Conservation (phyloP, 2,329 filamentous ascomycete genomes). For the Acarospora socialis region DNA sequence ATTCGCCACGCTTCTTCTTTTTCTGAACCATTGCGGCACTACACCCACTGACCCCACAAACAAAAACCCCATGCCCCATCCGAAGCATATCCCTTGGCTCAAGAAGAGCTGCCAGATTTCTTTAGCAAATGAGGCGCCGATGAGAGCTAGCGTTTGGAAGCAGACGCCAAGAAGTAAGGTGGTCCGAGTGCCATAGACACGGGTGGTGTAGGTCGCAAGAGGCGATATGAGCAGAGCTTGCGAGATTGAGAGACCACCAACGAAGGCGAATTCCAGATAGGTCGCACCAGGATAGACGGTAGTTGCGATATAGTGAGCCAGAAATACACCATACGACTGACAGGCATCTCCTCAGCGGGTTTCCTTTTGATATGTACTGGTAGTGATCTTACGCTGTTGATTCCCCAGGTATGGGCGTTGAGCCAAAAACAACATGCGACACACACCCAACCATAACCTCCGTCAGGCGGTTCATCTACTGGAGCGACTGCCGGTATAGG, state of each 20-base stretch:
- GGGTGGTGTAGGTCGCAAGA: slow-evolving; percentile 46
- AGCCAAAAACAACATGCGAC: slow-evolving; percentile 30
- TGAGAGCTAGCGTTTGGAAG: slow-evolving; percentile 49
- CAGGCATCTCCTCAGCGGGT: slow-evolving; percentile 7
- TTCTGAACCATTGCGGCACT: slow-evolving; percentile 61
- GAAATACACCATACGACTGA: slow-evolving; percentile 43
- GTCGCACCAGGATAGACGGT: slow-evolving; percentile 49
- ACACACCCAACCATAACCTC: slow-evolving; percentile 48
- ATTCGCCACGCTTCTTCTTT: slow-evolving; percentile 53
- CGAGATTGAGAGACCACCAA: slow-evolving; percentile 57
- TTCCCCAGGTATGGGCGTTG: slow-evolving; percentile 35
- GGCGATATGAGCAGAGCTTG: slow-evolving; percentile 55
- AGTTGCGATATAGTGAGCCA: slow-evolving; percentile 53
- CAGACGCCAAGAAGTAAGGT: slow-evolving; percentile 51
- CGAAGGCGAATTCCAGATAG: slow-evolving; percentile 57
- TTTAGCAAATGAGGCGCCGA: slow-evolving; percentile 54
- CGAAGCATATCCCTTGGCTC: slow-evolving; percentile 60
- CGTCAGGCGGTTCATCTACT: slow-evolving; percentile 38
- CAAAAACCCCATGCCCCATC: slow-evolving; percentile 62
- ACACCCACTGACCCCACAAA: slow-evolving; percentile 57
- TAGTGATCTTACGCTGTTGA: slow-evolving; percentile 32
- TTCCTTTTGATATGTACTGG: too few relatives aligned
- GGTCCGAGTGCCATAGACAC: slow-evolving; percentile 46
- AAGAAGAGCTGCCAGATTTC: slow-evolving; percentile 65
- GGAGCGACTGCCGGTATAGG: background rate